Evolutionary conservation across 2,329 filamentous ascomycete species (phyloP).

Genomic region (Aspergillus unguis): DNA sequence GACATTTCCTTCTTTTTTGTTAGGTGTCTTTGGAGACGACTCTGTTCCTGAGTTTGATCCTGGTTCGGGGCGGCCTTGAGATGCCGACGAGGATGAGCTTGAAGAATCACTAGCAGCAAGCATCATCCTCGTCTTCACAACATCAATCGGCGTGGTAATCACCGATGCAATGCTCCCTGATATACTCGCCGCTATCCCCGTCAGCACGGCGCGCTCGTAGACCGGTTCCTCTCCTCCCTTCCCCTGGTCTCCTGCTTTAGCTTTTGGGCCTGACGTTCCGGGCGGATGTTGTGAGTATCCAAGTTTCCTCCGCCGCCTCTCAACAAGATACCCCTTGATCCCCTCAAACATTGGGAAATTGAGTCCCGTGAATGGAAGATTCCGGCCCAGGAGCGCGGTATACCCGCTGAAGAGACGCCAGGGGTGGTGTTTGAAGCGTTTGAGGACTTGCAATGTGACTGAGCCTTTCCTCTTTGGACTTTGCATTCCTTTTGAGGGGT

Average conservation of each 20-base stretch:
- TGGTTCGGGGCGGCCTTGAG: too few species aligned
- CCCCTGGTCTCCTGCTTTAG: neutral
- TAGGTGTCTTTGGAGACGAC: neutral
- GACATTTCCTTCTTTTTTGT: neutral
- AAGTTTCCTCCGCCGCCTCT: slow-evolving; percentile 29
- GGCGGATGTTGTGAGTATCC: neutral
- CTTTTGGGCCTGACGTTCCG: too few species aligned
- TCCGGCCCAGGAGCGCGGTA: slow-evolving; percentile 73
- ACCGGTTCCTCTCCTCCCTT: slow-evolving; percentile 38
- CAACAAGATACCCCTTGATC: slow-evolving; percentile 55
- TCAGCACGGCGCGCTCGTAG: slow-evolving; percentile 66
- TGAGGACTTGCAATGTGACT: slow-evolving; percentile 55
- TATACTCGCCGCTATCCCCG: slow-evolving; percentile 67
- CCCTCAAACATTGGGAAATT: slow-evolving; percentile 86
- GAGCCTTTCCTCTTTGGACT: slow-evolving; percentile 28
- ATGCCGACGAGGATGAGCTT: too few species aligned
- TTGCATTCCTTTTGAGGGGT: slow-evolving; percentile 13
- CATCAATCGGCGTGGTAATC: slow-evolving; percentile 84
- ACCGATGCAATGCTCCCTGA: slow-evolving; percentile 73
- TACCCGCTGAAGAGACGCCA: slow-evolving; percentile 67
- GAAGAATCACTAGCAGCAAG: slow-evolving; percentile 52
- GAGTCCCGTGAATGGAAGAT: slow-evolving; percentile 81
- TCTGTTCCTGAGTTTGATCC: too few species aligned
- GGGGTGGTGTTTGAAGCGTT: slow-evolving; percentile 54
- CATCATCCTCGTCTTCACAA: slow-evolving; percentile 90